Evolutionary conservation across 352 stramenopile species (phyloP).

Genomic region (Phytopythium boreale): DNA sequence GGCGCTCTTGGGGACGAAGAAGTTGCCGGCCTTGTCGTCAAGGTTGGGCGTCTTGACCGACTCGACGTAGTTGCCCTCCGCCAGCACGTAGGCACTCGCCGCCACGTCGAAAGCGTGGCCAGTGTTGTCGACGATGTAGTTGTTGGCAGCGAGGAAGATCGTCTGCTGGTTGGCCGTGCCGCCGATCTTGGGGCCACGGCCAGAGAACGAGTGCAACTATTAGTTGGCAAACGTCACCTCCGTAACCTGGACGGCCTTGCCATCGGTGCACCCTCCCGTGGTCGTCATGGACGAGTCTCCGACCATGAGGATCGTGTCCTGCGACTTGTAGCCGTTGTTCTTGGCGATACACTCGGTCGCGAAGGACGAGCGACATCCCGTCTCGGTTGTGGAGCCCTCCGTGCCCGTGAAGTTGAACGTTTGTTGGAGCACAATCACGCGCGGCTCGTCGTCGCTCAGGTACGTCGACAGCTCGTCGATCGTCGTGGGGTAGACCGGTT

Average conservation of each 20-base stretch:
- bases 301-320: constrained; percentile 26
- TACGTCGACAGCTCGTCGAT: constrained; percentile 27
- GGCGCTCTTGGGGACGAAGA: constrained; percentile 8
- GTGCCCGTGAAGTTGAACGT: constrained; percentile 33
- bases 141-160: constrained; percentile 27
- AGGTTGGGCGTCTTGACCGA: constrained; percentile 9
- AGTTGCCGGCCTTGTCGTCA: constrained; percentile 9
- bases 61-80: constrained; percentile 31
- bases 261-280: constrained; percentile 33
- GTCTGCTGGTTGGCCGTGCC: constrained; percentile 13
- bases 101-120: constrained; percentile 26
- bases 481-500: constrained; percentile 1
- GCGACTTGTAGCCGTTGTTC: constrained; percentile 36
- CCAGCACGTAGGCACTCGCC: constrained; percentile 16
- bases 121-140: constrained; percentile 21
- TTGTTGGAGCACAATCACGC: constrained; percentile 38
- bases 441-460: constrained; percentile 19
- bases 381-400: constrained; percentile 35
- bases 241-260: constrained; percentile 14
- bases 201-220: constrained; percentile 39
- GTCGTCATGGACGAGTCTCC: constrained; percentile 15
- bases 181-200: constrained; percentile 37
- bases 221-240: constrained; percentile 37
- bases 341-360: constrained; percentile 9
- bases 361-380: constrained; percentile 25